A percentile compares a stretch with the other conserved stretches of the same genome.
Evolutionary conservation across 495 filamentous ascomycete genomes (phyloP).

Genomic region (Hypoxylon lenormandii): DNA sequence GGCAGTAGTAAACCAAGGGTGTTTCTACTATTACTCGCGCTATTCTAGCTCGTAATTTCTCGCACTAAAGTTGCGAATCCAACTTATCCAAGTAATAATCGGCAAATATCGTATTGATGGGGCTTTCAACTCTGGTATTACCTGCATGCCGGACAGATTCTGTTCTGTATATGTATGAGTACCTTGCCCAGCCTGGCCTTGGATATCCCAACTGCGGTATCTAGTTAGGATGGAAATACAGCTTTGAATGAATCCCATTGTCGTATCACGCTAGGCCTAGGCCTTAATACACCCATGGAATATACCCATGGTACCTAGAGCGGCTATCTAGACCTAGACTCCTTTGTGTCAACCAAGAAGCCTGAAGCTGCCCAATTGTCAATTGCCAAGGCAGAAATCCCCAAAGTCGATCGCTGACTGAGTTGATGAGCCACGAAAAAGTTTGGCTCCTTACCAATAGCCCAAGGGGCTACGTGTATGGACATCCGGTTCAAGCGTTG

Average conservation of each 20-base stretch:
- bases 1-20: slow-evolving; percentile 7
- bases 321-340: not conserved
- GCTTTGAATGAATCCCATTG: slow-evolving; percentile 30
- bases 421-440: slow-evolving; percentile 9
- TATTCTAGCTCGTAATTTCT: not conserved
- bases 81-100: slow-evolving; percentile 22
- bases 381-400: slow-evolving; percentile 11
- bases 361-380: slow-evolving; percentile 39
- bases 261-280: slow-evolving; percentile 8
- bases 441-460: slow-evolving; percentile 1
- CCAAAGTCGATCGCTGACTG: slow-evolving; percentile 3
- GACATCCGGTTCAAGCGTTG: not conserved
- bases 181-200: too few species aligned
- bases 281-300: slow-evolving; percentile 3
- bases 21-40: not conserved
- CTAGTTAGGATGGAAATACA: slow-evolving; percentile 23
- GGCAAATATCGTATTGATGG: slow-evolving; percentile 28
- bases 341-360: slow-evolving; percentile 5
- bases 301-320: slow-evolving; percentile 10
- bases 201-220: slow-evolving; percentile 1
- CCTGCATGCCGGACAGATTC: slow-evolving; percentile 11
- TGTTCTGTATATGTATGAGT: slow-evolving; percentile 1
- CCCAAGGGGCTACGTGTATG: not conserved
- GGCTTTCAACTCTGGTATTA: slow-evolving; percentile 3
- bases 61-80: not conserved